Evolutionary conservation across 139 green algal species (phyloP).

Genomic region (Diplosphaera chodatii): DNA sequence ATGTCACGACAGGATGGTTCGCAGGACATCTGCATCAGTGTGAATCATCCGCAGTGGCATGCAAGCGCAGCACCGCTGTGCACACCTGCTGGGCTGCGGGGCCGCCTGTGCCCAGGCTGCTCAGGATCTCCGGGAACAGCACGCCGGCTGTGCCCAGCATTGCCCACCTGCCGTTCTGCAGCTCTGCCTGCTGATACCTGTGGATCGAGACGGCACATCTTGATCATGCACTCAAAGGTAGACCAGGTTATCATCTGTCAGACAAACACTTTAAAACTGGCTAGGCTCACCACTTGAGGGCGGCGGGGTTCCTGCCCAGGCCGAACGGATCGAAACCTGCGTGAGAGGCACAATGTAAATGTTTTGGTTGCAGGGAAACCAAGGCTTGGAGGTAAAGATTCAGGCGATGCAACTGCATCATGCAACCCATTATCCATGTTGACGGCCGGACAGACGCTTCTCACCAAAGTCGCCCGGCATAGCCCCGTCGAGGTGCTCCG

Average conservation of each 20-base stretch:
- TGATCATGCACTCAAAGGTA: too few relatives aligned
- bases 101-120: conserved; percentile 2
- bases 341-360: too few relatives aligned
- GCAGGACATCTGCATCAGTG: too few relatives aligned
- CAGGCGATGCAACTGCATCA: too few relatives aligned
- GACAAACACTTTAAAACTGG: too few relatives aligned
- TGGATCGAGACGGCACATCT: too few relatives aligned
- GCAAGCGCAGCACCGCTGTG: background rate
- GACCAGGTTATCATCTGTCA: too few relatives aligned
- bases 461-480: conserved; percentile 45
- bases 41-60: background rate
- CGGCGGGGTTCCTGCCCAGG: conserved; percentile 22
- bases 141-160: conserved; percentile 54
- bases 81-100: conserved; percentile 15
- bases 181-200: conserved; percentile 39
- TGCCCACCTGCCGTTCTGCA: conserved; percentile 50
- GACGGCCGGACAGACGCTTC: background rate
- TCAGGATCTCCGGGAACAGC: conserved; percentile 28
- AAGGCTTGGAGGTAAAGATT: too few relatives aligned
- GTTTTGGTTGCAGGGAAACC: too few relatives aligned
- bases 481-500: conserved; percentile 47
- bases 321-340: conserved; percentile 45
- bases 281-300: conserved; percentile 31
- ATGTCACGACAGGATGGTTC: too few relatives aligned
- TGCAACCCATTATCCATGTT: too few relatives aligned